Evolutionary conservation across 2,329 filamentous ascomycete species (phyloP).

Genomic region (Chaetomium olivaceum): DNA sequence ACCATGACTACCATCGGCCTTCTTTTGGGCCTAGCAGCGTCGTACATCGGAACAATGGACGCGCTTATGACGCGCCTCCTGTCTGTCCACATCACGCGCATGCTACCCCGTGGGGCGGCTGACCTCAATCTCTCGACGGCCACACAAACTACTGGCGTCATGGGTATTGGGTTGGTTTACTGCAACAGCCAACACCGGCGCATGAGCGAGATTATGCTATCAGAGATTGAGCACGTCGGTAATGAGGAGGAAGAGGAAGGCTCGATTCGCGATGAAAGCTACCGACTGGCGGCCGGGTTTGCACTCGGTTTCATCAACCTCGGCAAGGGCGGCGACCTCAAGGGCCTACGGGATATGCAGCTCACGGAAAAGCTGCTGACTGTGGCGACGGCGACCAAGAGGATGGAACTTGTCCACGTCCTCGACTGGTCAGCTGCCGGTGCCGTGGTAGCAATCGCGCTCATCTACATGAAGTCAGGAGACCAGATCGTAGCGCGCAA

Average conservation of each 20-base stretch:
- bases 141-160: constrained; percentile 92
- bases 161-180: constrained; percentile 95
- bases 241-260: constrained; percentile 78
- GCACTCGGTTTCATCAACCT: constrained; percentile 93
- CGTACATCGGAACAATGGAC: constrained; percentile 96
- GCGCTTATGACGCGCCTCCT: constrained; percentile 88
- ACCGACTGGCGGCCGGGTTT: constrained; percentile 90
- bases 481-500: constrained; percentile 84
- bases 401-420: constrained; percentile 88
- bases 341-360: constrained; percentile 89
- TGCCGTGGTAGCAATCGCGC: constrained; percentile 83
- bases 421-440: constrained; percentile 90
- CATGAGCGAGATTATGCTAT: constrained; percentile 99
- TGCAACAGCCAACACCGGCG: constrained; percentile 93
- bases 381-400: constrained; percentile 84
- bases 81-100: constrained; percentile 92
- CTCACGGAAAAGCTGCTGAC: constrained; percentile 84
- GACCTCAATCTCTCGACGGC: constrained; percentile 91
- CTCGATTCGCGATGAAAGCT: constrained; percentile 88
- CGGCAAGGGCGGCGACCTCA: constrained; percentile 83
- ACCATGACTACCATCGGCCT: constrained; percentile 98
- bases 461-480: constrained; percentile 97
- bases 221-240: constrained; percentile 90
- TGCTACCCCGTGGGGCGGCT: constrained; percentile 88
- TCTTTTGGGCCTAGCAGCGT: constrained; percentile 87